Base-by-base conservation (phyloP, 768 basidiomycete species). In the Leucosporidium creatinivorum region DNA sequence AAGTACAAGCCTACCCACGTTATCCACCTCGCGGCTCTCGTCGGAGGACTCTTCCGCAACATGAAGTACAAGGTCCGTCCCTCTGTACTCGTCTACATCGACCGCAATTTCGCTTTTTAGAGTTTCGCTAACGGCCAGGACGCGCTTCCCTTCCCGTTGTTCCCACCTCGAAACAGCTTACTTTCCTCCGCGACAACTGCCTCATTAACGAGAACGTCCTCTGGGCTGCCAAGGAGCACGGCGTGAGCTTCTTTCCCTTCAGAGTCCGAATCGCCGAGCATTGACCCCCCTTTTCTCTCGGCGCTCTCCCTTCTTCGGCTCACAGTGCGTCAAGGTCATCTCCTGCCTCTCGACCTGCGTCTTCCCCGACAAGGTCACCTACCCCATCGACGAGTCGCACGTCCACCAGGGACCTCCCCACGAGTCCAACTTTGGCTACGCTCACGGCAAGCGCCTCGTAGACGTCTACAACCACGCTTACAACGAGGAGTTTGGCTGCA, bases 281-380 rank as follows among this genome's bases (percentile, higher is more conserved):
- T 44, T 57, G 47, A 56, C 47, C 33, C 28, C 26, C 12, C 12
- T 25, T 25, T 25, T 33, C 30, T 50, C 28, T 30, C 26, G 33
- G 3, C 31, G 19, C 21, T 21, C 31, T 19, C 4, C 48, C 57
- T 0, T 13, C 50, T 18, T 8, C n/a, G n/a, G n/a, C n/a, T n/a
- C n/a, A 21, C 69, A 77, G 75, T 83, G 83, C 26, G 73, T 83
- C 69, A 97, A 96, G 79, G 83, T 94, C 73, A 87, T 98, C 66
- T 96, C 93, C 18, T 97, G 93, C 76, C 85, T 97, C 49, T 96
- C 93, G 15, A 97, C 94, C 51, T 98, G 93, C 77, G 91, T 98
- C 56, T 98, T 93, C 82, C 93, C 93, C 0, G 93, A 97, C 79
- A 89, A 92, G 78, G 92, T 93, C 71, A 83, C 85, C 61, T 96